Conservation (phyloP, 768 basidiomycete genomes). For the Sarcomyxa edulis region DNA sequence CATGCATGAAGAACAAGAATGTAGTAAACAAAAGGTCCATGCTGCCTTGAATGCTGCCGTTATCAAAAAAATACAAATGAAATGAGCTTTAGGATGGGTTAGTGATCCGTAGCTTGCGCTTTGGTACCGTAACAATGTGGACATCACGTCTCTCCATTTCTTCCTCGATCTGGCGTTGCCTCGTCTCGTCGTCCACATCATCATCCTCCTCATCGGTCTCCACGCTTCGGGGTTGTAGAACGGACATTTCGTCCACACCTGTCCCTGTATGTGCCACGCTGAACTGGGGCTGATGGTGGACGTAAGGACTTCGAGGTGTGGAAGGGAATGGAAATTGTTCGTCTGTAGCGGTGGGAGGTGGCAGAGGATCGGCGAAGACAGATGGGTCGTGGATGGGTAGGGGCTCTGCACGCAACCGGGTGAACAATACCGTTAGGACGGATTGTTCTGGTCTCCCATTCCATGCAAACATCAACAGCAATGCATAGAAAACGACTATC, state of each 20-base stretch:
- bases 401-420: conserved; percentile 33
- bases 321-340: conserved; percentile 40
- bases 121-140: conserved; percentile 75
- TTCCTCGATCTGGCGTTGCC: conserved; percentile 72
- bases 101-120: conserved; percentile 66
- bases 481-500: conserved; percentile 51
- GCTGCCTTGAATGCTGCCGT: too few species aligned
- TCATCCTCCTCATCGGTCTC: conserved; percentile 62
- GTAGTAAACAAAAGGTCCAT: too few species aligned
- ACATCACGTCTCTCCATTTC: conserved; percentile 81
- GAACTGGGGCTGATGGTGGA: conserved; percentile 63
- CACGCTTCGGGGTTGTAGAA: conserved; percentile 39
- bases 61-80: too few species aligned
- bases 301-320: conserved; percentile 52
- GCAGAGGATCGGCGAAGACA: too few species aligned
- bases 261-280: conserved; percentile 34
- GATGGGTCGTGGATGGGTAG: conserved; percentile 17
- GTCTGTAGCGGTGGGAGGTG: conserved; percentile 26
- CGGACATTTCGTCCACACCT: conserved; percentile 34
- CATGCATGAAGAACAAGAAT: too few species aligned
- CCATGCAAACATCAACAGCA: conserved; percentile 53
- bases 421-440: conserved; percentile 43
- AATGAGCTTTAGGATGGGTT: conserved; percentile 50
- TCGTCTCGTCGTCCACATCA: conserved; percentile 68
- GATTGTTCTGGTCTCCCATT: conserved; percentile 52